Evolutionary conservation across 2,329 filamentous ascomycete genomes (phyloP).

Genomic region (Fusarium buharicum): DNA sequence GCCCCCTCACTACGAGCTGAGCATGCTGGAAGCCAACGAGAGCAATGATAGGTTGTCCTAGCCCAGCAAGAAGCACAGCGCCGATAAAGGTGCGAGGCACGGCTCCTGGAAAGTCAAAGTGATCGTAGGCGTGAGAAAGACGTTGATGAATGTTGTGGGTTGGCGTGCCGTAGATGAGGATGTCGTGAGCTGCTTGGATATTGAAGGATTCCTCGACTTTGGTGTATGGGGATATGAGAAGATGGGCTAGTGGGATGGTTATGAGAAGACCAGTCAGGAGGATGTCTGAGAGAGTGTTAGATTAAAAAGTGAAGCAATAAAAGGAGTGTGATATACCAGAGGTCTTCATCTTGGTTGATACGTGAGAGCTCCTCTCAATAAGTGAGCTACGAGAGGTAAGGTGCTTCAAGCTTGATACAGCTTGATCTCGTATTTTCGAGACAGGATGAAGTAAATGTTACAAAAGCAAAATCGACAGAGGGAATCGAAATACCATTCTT

Average conservation of each 20-base stretch:
- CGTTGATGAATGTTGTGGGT: constrained; percentile 62
- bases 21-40: constrained; percentile 66
- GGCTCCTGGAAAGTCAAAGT: constrained; percentile 88
- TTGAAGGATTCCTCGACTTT: constrained; percentile 99
- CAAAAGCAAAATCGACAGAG: background rate
- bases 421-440: background rate
- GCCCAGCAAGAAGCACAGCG: constrained; percentile 76
- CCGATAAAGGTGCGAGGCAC: constrained; percentile 93
- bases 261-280: constrained; percentile 50
- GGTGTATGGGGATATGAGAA: constrained; percentile 83
- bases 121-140: constrained; percentile 79
- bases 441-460: background rate
- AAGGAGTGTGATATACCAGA: constrained; percentile 18
- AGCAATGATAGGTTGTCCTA: constrained; percentile 73
- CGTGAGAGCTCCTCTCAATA: background rate
- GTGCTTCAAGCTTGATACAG: constrained; percentile 1
- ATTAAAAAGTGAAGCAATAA: background rate
- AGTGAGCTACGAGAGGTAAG: background rate
- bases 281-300: constrained; percentile 38
- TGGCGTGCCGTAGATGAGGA: constrained; percentile 82
- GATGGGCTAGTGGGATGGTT: constrained; percentile 74
- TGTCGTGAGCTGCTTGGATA: constrained; percentile 91
- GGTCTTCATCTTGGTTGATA: constrained; percentile 38
- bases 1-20: constrained; percentile 74
- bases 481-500: background rate